Evolutionary conservation across 108 stramenopile genomes (phyloP).

Genomic region (Nannochloropsis salina): DNA sequence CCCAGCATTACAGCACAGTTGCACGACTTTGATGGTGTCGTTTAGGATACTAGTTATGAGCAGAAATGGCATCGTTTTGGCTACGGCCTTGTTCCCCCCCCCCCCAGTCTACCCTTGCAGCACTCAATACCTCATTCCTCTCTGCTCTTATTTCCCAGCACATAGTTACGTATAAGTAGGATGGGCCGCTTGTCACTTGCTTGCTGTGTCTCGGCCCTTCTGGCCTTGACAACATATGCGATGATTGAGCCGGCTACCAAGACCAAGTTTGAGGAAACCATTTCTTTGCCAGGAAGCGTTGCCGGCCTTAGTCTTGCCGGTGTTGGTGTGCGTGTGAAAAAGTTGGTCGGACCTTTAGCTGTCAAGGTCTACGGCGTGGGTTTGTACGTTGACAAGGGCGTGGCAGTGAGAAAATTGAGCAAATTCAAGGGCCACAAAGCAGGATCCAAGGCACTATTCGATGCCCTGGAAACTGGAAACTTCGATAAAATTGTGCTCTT

Average conservation of each 20-base stretch:
- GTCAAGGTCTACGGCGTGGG: constrained; percentile 55
- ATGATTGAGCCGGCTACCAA: constrained; percentile 31
- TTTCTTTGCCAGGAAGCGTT: constrained; percentile 32
- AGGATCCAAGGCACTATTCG: constrained; percentile 6
- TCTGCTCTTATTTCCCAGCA: too few relatives aligned
- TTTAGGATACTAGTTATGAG: too few relatives aligned
- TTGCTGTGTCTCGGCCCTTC: neutral
- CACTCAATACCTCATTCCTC: too few relatives aligned
- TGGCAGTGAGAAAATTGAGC: constrained; percentile 30
- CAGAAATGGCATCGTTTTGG: too few relatives aligned
- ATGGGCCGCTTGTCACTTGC: neutral
- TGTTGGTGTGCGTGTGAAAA: constrained; percentile 52
- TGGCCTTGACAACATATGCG: neutral
- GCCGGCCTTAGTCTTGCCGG: constrained; percentile 37
- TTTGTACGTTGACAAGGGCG: constrained; percentile 47
- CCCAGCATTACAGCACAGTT: too few relatives aligned
- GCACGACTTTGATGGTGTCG: too few relatives aligned
- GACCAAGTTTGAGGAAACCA: constrained; percentile 35
- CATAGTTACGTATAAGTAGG: neutral
- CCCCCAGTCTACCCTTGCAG: too few relatives aligned
- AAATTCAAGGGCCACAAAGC: constrained; percentile 33
- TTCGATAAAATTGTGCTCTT: constrained; percentile 29
- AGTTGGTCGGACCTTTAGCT: constrained; percentile 48
- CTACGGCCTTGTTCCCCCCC: too few relatives aligned
- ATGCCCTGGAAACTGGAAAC: constrained; percentile 20